phyloP scores from a whole-genome alignment of 768 basidiomycete genomes.

The Phylloporus sp. region DNA sequence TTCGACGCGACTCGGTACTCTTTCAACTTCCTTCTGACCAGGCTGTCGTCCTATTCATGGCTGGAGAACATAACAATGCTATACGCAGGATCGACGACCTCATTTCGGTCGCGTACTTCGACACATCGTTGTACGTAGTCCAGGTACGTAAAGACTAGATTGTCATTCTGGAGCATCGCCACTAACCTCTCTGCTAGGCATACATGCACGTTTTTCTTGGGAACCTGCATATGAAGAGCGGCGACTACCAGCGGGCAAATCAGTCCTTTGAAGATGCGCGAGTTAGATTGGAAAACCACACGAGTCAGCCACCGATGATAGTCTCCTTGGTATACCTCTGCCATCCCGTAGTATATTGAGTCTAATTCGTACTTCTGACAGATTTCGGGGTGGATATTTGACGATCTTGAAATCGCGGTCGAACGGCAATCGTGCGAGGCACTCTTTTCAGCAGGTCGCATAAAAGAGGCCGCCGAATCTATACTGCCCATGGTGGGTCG shows the following conservation, averaged over 20 bases:
- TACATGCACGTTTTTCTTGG: not conserved
- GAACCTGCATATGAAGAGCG: not conserved
- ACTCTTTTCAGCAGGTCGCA: not conserved
- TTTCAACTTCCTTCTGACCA: not conserved
- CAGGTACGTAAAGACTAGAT: not conserved
- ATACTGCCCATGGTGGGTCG: not conserved
- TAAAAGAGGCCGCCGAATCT: not conserved
- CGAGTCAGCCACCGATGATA: not conserved
- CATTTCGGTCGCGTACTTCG: not conserved
- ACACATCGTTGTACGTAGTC: not conserved
- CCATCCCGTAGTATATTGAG: no score
- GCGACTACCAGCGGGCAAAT: not conserved
- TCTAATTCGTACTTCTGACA: not conserved
- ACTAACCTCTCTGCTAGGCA: not conserved
- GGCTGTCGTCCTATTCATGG: constrained; percentile 6
- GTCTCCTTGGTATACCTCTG: not conserved
- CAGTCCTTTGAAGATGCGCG: not conserved
- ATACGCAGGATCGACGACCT: constrained; percentile 2
- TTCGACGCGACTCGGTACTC: not conserved
- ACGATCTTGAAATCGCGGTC: not conserved
- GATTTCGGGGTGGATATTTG: constrained; percentile 11
- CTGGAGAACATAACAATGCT: constrained; percentile 2
- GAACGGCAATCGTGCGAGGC: constrained; percentile 3
- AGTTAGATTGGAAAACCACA: not conserved
- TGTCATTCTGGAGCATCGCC: not conserved